Conservation (phyloP, 306 rosid species). For the Pyrus bretschneideri region DNA sequence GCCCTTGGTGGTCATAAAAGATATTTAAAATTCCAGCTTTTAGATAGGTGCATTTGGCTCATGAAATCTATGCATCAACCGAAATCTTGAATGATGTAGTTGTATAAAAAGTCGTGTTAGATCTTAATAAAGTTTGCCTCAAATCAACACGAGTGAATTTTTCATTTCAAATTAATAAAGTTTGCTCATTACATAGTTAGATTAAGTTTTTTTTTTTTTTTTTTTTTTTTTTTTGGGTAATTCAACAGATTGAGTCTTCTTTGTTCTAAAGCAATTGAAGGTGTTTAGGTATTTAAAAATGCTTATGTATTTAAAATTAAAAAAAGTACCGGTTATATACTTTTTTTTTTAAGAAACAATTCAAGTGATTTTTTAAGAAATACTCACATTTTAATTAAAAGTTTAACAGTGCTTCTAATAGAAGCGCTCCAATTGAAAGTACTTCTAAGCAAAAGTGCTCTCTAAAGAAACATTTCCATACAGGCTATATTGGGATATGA, state of each 20-base stretch:
- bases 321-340: no score
- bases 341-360: background rate
- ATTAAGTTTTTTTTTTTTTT: background rate
- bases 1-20: background rate
- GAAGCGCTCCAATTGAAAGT: no score
- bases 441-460: no score
- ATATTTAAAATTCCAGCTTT: background rate
- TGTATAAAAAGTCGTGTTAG: constrained; percentile 16
- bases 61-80: background rate
- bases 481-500: background rate
- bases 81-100: background rate
- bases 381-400: no score
- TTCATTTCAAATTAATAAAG: background rate
- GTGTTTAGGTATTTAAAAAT: background rate
- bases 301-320: no score
- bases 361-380: background rate
- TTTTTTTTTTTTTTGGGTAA: background rate
- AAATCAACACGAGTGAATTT: background rate
- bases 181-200: background rate
- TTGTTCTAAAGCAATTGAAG: constrained; percentile 33
- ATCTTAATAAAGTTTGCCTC: background rate
- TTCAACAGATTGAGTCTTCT: constrained; percentile 17
- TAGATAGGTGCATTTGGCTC: constrained; percentile 2
- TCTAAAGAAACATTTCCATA: background rate
- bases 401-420: background rate